These are phyloP conservation scores for Cryptosporidium parvum DNA, from an alignment of 169 alveolate genomes.

Conservation along the genomic window DNA sequence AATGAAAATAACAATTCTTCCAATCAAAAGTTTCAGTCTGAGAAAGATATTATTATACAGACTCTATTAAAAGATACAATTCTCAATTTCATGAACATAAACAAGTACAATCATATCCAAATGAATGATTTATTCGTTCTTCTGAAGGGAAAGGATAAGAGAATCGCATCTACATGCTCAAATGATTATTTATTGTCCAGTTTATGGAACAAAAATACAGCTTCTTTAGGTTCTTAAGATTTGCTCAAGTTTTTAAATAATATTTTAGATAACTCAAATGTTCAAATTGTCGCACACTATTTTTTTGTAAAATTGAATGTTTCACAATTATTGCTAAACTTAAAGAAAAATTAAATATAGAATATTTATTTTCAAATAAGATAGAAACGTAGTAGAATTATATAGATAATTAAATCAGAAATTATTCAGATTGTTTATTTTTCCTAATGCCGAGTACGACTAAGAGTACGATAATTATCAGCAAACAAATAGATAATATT, in stretches of 20 bases:
- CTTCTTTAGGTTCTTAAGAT: not conserved
- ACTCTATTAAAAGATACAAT: constrained; percentile 16
- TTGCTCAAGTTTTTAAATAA: not conserved
- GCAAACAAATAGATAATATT: constrained; percentile 15
- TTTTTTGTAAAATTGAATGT: no score
- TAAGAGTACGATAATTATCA: constrained; percentile 20
- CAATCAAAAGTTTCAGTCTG: not conserved
- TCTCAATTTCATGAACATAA: constrained; percentile 55
- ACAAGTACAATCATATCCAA: constrained; percentile 57
- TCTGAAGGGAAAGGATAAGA: not conserved
- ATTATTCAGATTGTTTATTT: not conserved
- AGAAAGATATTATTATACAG: not conserved
- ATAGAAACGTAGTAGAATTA: no score
- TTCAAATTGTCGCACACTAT: not conserved
- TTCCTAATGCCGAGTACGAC: constrained; percentile 21
- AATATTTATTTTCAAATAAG: no score
- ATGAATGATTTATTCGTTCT: constrained; percentile 19
- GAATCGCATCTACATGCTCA: not conserved
- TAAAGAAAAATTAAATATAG: not conserved
- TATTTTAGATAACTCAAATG: not conserved
- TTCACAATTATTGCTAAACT: not conserved
- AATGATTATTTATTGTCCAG: not conserved
- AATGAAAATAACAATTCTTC: not conserved
- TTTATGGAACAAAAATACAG: constrained; percentile 22
- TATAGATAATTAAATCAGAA: no score